phyloP scores from a whole-genome alignment of 2,329 filamentous ascomycete genomes.

The Trichoderma guizhouense region DNA sequence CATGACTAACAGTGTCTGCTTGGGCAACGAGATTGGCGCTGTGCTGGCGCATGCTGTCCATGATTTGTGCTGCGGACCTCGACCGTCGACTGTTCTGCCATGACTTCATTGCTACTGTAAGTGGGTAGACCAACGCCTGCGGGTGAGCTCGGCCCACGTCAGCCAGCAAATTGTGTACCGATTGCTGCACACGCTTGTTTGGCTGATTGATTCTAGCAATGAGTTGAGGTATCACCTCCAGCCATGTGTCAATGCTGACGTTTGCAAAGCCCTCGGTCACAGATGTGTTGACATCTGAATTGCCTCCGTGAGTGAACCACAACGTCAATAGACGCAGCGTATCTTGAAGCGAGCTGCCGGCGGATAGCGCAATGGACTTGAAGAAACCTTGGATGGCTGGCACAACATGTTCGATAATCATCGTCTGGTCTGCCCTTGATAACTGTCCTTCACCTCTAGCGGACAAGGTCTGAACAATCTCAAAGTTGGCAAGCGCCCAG shows the following conservation, averaged over 20 bases:
- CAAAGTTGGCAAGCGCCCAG: constrained; percentile 97
- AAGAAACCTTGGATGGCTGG: constrained; percentile 96
- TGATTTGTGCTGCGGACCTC: constrained; percentile 84
- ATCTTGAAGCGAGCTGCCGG: constrained; percentile 90
- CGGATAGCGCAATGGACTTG: constrained; percentile 89
- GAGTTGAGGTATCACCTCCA: constrained; percentile 95
- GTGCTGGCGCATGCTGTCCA: constrained; percentile 97
- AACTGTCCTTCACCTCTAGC: constrained; percentile 58
- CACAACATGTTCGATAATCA: constrained; percentile 83
- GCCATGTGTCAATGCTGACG: constrained; percentile 96
- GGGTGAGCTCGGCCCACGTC: constrained; percentile 94
- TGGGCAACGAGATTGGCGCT: constrained; percentile 91
- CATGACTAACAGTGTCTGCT: constrained; percentile 90
- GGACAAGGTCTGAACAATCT: constrained; percentile 83
- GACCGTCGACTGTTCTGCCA: constrained; percentile 76
- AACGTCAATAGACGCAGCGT: constrained; percentile 87
- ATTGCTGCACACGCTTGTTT: constrained; percentile 80
- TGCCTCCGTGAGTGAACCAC: constrained; percentile 93
- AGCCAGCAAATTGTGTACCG: constrained; percentile 86
- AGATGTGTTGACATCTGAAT: constrained; percentile 79
- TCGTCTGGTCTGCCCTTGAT: constrained; percentile 52
- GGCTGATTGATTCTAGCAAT: constrained; percentile 97
- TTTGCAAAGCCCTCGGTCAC: constrained; percentile 88
- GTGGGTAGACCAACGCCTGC: constrained; percentile 91
- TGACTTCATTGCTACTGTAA: constrained; percentile 98